Evolutionary conservation across 768 basidiomycete genomes (phyloP), one percentile per base, ranked within the genome.

Genomic region (Leccinum obscurum): DNA sequence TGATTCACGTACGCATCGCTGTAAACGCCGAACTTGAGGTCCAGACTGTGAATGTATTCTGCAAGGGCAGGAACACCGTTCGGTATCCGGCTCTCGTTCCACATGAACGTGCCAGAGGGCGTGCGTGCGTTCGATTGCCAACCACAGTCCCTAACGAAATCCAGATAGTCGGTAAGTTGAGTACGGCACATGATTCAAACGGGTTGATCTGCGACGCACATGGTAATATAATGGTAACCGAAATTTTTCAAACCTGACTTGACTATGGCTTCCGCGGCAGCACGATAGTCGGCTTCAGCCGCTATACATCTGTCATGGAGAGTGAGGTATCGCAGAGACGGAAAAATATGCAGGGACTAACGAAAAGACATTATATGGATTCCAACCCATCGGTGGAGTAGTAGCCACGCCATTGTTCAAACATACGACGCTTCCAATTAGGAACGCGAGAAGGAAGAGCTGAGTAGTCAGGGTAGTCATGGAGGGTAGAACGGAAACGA

Each of bases 341-440:
- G 7, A 4, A 2, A 17, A 24, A 53, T 13, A 6, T 6, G 13
- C 0, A 20, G 3, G 28, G 39, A 56, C 63, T 46, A 13, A 64
- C 64, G n/a, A 17, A 39, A 57, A 63, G 8, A 55, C 64, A 22
- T 63, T 64, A 24, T 63, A 64, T 46, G 64, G 61, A 37, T 64
- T 64, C 64, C 64, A 64, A 28, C 64, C 64, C 61, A 63, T 63
- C 5, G 64, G 52, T 20, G 64, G 64, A 7, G 64, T 57, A 35
- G 11, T 55, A 39, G 64, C 58, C 8, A 57, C 52, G 17, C 64
- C 64, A 48, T 64, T 64, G 6, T 64, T 30, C 20, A 64, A 28
- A 22, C 26, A 58, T 3, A 32, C 39, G 3, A 50, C 2, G 4
- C n/a, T 34, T 1, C 41, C 14, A 0, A 24, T 30, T 6, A 59